Evolutionary conservation across 257 asterid genomes (phyloP), one percentile per base, ranked within the genome.

Genomic region (Ajuga chamaepitys): DNA sequence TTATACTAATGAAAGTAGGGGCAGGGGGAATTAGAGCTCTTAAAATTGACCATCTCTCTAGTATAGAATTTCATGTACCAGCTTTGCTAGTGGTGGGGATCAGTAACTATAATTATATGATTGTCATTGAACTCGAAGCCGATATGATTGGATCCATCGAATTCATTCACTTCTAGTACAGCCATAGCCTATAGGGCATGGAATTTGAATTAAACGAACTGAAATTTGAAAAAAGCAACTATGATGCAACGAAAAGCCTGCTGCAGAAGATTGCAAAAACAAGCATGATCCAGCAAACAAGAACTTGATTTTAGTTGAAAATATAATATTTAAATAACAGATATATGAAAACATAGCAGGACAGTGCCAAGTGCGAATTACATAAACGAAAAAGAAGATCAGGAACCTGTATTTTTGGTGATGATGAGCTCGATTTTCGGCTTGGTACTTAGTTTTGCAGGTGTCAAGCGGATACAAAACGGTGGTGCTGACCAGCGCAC

Each of bases 381-480:
- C n/a, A n/a, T n/a, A n/a, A 50, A 40, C 32, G 5, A 30, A 45
- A 47, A 45, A 38, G n/a, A 46, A 12, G 21, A 25, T 51, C 22
- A 66, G 22, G 30, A 4, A 91, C 98, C 95, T 89, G 82, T 92
- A 92, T 82, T 75, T 87, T 51, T 81, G 86, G 55, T 75, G 85
- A 74, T 82, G 82, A 26, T 81, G 97, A 76, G 82, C 83, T 72
- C 88, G 90, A 82, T 87, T 82, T 63, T 92, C 98, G 70, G 98
- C 97, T 82, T 92, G 98, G 52, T 81, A 92, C 79, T 88, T 92
- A 14, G 88, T 85, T 73, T 92, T 92, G 82, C 97, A 88, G 60
- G 98, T 92, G 59, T 92, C 98, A 32, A 92, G 79, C 48, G 98
- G 98, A 70, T 92, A 92, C 74, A 92, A 63, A 54, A 92, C 46